phyloP scores from a whole-genome alignment of 495 filamentous ascomycete species.

The Patellaria atrata region DNA sequence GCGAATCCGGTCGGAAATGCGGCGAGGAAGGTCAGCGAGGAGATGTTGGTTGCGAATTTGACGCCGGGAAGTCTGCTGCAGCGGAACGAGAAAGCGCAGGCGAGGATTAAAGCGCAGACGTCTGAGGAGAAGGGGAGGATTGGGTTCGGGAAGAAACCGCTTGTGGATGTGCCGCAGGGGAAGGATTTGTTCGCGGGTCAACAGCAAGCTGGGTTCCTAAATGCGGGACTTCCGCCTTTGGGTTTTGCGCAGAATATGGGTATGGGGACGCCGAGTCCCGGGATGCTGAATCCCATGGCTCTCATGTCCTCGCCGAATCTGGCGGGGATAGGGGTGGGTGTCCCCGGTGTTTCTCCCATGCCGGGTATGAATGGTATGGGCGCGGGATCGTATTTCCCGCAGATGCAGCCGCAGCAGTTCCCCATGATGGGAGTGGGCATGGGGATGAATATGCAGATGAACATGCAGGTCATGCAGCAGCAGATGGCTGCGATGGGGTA shows the following conservation, averaged over 20 bases:
- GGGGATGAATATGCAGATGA: constrained; percentile 19
- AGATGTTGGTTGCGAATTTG: constrained; percentile 8
- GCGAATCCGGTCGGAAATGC: constrained; percentile 37
- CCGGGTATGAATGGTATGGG: constrained; percentile 10
- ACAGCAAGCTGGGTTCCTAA: no score
- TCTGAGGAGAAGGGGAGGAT: constrained; percentile 15
- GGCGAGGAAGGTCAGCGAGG: constrained; percentile 14
- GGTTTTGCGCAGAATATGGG: no score
- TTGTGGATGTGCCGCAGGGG: no score
- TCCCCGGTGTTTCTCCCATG: neutral
- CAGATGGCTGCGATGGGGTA: constrained; percentile 13
- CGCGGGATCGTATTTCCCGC: constrained; percentile 6
- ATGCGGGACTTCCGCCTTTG: no score
- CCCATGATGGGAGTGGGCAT: constrained; percentile 23
- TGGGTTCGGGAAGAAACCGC: no score
- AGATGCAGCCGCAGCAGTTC: constrained; percentile 15
- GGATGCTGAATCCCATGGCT: no score
- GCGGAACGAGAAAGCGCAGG: constrained; percentile 15
- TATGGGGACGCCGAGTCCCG: no score
- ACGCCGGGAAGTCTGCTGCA: constrained; percentile 22
- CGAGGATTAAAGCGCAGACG: constrained; percentile 13
- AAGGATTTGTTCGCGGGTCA: no score
- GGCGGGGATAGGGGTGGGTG: constrained; percentile 1
- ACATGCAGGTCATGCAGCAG: constrained; percentile 21
- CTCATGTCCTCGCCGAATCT: no score